These are phyloP conservation scores for Senecio squalidus DNA, from an alignment of 140 eudicot species.

Conservation along the genomic window DNA sequence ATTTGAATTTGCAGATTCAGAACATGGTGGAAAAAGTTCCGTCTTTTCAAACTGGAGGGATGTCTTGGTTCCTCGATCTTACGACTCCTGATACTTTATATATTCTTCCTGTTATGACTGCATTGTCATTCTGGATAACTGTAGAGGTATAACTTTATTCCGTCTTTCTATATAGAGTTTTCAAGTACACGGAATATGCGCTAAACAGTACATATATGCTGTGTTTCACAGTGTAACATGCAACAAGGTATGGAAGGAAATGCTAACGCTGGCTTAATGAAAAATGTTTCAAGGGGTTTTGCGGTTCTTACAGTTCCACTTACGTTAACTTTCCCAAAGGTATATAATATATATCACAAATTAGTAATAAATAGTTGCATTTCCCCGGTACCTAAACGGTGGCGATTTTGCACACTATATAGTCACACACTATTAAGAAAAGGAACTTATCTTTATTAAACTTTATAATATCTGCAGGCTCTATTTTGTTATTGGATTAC, in stretches of 20 bases:
- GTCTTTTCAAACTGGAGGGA: constrained; percentile 77
- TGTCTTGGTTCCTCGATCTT: constrained; percentile 83
- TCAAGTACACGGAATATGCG: neutral
- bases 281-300: constrained; percentile 72
- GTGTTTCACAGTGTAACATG: constrained; percentile 53
- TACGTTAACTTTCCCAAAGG: constrained; percentile 78
- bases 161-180: neutral
- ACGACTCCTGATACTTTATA: constrained; percentile 76
- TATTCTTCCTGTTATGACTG: constrained; percentile 76
- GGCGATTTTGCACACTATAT: too few species aligned
- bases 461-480: constrained; percentile 49
- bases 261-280: constrained; percentile 71
- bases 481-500: constrained; percentile 92
- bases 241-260: constrained; percentile 96
- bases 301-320: constrained; percentile 78
- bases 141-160: constrained; percentile 58
- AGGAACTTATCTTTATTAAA: neutral
- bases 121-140: constrained; percentile 68
- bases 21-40: constrained; percentile 98
- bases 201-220: too few species aligned
- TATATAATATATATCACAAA: constrained; percentile 14
- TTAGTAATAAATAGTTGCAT: neutral
- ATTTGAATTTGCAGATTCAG: constrained; percentile 45
- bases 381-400: too few species aligned
- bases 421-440: neutral